Base-by-base conservation (phyloP, 2,329 filamentous ascomycete species). In the Colletotrichum godetiae region DNA sequence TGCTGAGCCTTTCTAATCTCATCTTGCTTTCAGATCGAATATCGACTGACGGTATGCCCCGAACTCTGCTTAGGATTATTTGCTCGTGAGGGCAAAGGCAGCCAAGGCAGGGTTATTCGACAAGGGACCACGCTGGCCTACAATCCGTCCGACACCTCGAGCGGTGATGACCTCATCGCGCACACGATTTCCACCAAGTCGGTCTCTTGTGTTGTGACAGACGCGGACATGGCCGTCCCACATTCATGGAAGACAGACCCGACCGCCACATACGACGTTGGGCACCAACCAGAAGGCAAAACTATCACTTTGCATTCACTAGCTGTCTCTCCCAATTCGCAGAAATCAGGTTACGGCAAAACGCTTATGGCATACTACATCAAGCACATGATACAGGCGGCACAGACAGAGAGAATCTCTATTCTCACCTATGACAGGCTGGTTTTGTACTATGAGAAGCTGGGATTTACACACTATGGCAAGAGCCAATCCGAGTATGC, bases 381-480 rank as follows among this genome's bases (percentile, higher is more conserved):
- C 8, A 61, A 75, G 1, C 52, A 73, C 3, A 78, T 81, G 73
- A 76, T 57, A 22, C n/a, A 67, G 15, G 65, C 59, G 5, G 63
- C 65, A 0, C 35, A 64, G 3, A 78, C 70, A 1, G 78, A 80
- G 12, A 77, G 79, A 2, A 75, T 81, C 15, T 76, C 79, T 1
- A 79, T 81, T 53, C 37, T 81, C 46, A 81, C 79, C 0, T 80
- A 81, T 19, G 79, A 80, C 22, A 75, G 75, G 1, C 77, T 81
- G 1, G 77, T 81, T 0, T 73, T 79, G 8, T 81, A 79, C 49
- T 81, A 81, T n/a, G 56, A 81, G 27, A 75, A 75, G 22, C 63
- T 81, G 6, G 80, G 80, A 0, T 82, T 82, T 31, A 75, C 76
- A 13, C 76, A 81, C 67, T 77, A 79, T 6, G 79, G 79, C 13